Conservation (phyloP, 768 basidiomycete genomes). For the Collybia sordida region DNA sequence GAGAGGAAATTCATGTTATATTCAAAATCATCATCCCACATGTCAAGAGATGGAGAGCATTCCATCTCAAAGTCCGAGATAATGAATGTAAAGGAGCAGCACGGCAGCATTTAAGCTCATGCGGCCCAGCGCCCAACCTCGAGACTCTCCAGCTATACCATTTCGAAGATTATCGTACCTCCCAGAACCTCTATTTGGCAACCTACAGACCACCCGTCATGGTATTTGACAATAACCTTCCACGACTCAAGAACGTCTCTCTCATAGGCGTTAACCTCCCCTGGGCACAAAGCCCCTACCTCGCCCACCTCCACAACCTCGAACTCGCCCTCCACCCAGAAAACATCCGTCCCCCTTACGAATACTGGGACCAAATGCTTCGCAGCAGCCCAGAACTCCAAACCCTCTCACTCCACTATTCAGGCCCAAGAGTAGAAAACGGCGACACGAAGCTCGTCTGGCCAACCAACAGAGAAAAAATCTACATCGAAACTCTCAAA, state of each 20-base stretch:
- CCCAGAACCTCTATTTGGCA: constrained; percentile 51
- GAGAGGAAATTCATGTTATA: constrained; percentile 44
- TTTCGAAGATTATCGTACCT: constrained; percentile 54
- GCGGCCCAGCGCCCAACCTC: constrained; percentile 54
- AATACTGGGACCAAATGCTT: constrained; percentile 56
- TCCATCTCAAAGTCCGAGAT: constrained; percentile 59
- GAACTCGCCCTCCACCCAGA: constrained; percentile 63
- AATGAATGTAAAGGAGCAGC: constrained; percentile 57
- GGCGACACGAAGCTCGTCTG: constrained; percentile 35
- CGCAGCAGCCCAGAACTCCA: constrained; percentile 44
- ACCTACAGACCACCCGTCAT: constrained; percentile 60
- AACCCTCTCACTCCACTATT: constrained; percentile 55
- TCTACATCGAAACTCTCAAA: constrained; percentile 35
- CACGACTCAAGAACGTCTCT: constrained; percentile 52
- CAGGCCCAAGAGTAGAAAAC: constrained; percentile 44
- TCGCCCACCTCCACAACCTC: constrained; percentile 46
- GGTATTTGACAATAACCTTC: constrained; percentile 54
- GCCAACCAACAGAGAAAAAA: constrained; percentile 29
- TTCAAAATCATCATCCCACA: constrained; percentile 45
- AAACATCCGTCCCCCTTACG: constrained; percentile 55
- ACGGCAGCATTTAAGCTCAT: constrained; percentile 46
- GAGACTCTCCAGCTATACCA: constrained; percentile 65
- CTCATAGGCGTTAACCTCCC: constrained; percentile 67
- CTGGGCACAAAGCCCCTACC: constrained; percentile 52
- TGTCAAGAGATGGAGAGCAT: constrained; percentile 55